Evolutionary conservation across 345 rosid species (phyloP).

Genomic region (Eucalyptus decipiens): DNA sequence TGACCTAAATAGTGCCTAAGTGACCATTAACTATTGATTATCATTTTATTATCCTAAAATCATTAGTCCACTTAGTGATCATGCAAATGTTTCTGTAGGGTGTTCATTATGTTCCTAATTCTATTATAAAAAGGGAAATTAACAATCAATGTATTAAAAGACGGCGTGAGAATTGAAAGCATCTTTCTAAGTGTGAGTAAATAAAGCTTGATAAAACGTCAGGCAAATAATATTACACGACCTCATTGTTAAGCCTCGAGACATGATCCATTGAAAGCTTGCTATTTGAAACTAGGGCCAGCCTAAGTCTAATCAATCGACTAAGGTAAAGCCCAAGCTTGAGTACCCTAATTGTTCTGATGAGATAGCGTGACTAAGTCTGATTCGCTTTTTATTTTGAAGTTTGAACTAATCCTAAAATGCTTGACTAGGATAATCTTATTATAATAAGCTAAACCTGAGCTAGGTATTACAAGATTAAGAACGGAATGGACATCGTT

Average conservation of each 20-base stretch:
- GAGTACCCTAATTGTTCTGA: rapidly evolving
- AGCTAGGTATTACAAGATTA: too few species aligned
- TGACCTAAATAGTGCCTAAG: not conserved
- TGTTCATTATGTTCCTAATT: not conserved
- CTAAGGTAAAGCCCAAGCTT: not conserved
- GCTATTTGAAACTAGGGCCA: not conserved
- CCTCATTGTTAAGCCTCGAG: too few species aligned
- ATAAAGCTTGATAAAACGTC: rapidly evolving
- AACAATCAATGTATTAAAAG: not conserved
- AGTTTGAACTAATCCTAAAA: too few species aligned
- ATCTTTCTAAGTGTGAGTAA: not conserved
- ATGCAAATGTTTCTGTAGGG: not conserved
- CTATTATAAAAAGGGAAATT: not conserved
- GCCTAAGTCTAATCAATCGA: not conserved
- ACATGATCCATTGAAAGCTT: not conserved
- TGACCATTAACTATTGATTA: too few species aligned
- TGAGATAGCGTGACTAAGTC: not conserved
- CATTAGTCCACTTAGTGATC: not conserved
- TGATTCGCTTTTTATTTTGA: too few species aligned
- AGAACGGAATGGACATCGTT: not conserved
- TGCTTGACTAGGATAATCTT: too few species aligned
- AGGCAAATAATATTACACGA: not conserved
- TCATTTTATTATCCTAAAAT: not conserved
- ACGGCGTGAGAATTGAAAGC: not conserved
- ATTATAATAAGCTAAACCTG: too few species aligned